These are phyloP conservation scores for Pyrenophora graminea DNA, from an alignment of 2,329 filamentous ascomycete genomes.

Conservation along the genomic window DNA sequence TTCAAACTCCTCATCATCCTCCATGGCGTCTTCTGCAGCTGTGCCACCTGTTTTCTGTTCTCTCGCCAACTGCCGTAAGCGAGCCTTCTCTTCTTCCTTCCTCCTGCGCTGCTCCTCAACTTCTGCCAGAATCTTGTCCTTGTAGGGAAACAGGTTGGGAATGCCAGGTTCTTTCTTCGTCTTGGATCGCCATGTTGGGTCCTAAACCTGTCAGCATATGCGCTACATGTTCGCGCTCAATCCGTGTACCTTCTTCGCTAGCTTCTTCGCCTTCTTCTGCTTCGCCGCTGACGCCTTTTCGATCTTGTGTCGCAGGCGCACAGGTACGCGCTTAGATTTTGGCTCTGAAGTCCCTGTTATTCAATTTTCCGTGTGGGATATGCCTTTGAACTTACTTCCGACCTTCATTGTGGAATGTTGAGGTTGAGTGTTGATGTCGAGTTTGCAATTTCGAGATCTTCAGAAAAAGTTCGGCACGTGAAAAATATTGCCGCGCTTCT, in stretches of 20 bases:
- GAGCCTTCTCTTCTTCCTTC: constrained; percentile 75
- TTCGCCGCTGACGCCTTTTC: constrained; percentile 89
- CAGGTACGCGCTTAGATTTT: constrained; percentile 88
- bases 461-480: constrained; percentile 20
- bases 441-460: constrained; percentile 33
- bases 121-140: constrained; percentile 90
- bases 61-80: constrained; percentile 70
- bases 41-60: constrained; percentile 48
- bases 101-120: constrained; percentile 84
- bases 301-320: constrained; percentile 93
- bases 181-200: constrained; percentile 93
- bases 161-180: constrained; percentile 98
- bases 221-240: not conserved
- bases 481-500: constrained; percentile 9
- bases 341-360: constrained; percentile 65
- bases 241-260: constrained; percentile 72
- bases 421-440: constrained; percentile 16
- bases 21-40: constrained; percentile 42
- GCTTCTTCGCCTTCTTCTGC: constrained; percentile 86
- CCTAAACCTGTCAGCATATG: constrained; percentile 55
- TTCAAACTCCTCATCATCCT: constrained; percentile 44
- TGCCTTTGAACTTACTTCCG: constrained; percentile 42
- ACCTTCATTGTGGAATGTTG: constrained; percentile 45
- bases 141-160: constrained; percentile 96
- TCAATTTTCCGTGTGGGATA: not conserved